Evolutionary conservation across 2,329 filamentous ascomycete genomes (phyloP).

Genomic region (Parastagonospora avenae): DNA sequence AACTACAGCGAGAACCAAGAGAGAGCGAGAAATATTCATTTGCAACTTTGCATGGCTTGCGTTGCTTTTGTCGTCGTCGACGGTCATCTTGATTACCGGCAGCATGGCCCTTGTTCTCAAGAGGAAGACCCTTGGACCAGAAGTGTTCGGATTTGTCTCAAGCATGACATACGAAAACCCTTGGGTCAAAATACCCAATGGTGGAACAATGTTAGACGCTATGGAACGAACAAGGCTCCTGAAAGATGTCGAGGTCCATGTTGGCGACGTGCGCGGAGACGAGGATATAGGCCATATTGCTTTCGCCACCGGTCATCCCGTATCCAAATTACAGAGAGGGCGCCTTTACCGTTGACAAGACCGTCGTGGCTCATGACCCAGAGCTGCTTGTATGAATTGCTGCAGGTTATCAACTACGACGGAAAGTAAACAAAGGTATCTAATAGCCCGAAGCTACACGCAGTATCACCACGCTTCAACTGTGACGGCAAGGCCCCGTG

Average conservation of each 20-base stretch:
- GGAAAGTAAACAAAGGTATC: no score
- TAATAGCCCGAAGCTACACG: no score
- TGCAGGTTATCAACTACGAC: no score
- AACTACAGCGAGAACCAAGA: slow-evolving; percentile 19
- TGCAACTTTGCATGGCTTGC: slow-evolving; percentile 38
- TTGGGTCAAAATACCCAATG: slow-evolving; percentile 31
- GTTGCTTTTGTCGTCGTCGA: slow-evolving; percentile 26
- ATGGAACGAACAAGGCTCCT: slow-evolving; percentile 43
- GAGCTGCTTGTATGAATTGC: no score
- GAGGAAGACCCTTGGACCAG: slow-evolving; percentile 33
- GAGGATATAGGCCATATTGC: slow-evolving; percentile 44
- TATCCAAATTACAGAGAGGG: slow-evolving; percentile 33
- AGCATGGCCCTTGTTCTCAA: slow-evolving; percentile 28
- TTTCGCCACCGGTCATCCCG: slow-evolving; percentile 36
- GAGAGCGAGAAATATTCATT: slow-evolving; percentile 23
- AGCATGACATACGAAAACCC: slow-evolving; percentile 48
- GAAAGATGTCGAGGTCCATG: slow-evolving; percentile 34
- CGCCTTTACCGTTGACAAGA: slow-evolving; percentile 30
- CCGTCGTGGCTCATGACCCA: no score
- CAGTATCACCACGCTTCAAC: no score
- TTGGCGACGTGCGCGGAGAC: slow-evolving; percentile 39
- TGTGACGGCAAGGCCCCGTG: no score
- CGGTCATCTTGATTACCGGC: slow-evolving; percentile 26
- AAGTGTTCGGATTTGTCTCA: slow-evolving; percentile 43
- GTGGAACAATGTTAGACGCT: slow-evolving; percentile 37